Percentiles rank a stretch among this genome's conserved stretches.
These are phyloP conservation scores for Zymoseptoria crescenta DNA, from an alignment of 2,329 filamentous ascomycete species.

Conservation along the genomic window DNA sequence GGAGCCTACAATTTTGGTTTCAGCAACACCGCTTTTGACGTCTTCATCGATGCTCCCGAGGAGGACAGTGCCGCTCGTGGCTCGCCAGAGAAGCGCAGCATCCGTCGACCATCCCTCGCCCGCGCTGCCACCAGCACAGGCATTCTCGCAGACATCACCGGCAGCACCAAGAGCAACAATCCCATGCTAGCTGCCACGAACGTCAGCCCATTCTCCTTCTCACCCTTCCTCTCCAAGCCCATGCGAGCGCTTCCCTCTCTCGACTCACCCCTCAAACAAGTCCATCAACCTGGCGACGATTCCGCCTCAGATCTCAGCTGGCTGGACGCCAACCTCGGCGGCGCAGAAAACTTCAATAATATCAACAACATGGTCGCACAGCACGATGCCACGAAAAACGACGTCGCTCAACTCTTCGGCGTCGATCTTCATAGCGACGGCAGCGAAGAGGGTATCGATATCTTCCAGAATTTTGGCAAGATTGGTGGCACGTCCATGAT, in stretches of 20 bases:
- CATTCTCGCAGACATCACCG: slow-evolving; percentile 54
- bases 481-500: slow-evolving; percentile 45
- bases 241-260: slow-evolving; percentile 19
- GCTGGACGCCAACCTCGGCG: slow-evolving; percentile 20
- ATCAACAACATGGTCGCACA: slow-evolving; percentile 1
- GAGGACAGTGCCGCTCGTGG: slow-evolving; percentile 44
- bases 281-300: slow-evolving; percentile 16
- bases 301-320: slow-evolving; percentile 15
- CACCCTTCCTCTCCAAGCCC: slow-evolving; percentile 23
- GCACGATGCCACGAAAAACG: slow-evolving; percentile 26
- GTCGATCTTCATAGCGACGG: slow-evolving; percentile 53
- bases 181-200: slow-evolving; percentile 18
- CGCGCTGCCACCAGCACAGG: slow-evolving; percentile 55
- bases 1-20: slow-evolving; percentile 19
- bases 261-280: slow-evolving; percentile 29
- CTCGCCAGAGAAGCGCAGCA: slow-evolving; percentile 60
- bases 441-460: slow-evolving; percentile 55
- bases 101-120: slow-evolving; percentile 53
- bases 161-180: slow-evolving; percentile 45
- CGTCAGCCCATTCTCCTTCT: slow-evolving; percentile 25
- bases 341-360: slow-evolving; percentile 18
- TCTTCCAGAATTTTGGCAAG: slow-evolving; percentile 67
- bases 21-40: slow-evolving; percentile 45
- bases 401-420: slow-evolving; percentile 48
- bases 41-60: slow-evolving; percentile 43